Base-by-base conservation (phyloP, 2,329 filamentous ascomycete species). In the Davidsoniella eucalypti region DNA sequence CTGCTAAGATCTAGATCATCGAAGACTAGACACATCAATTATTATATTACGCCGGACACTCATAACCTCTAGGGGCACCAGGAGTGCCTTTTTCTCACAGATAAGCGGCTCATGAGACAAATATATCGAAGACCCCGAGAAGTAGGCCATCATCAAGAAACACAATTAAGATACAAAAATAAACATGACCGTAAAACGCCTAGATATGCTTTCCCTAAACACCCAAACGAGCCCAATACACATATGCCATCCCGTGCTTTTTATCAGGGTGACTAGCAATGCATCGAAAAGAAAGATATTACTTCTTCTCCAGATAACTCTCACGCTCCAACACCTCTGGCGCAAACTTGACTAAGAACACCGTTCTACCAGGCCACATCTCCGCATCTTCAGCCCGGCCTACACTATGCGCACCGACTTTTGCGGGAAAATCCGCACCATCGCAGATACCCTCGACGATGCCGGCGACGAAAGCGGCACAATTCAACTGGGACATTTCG, bases 401-500 rank as follows among this genome's bases (percentile, higher is more conserved):
- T 59, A 83, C 80, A 55, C 79, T 87, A 63, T 98, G 92, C 57
- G 92, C 90, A 53, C 84, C 92, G 17, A 96, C 92, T 55, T 83
- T 80, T 0, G 87, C 90, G 44, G 83, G 80, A 62, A 95, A 95
- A 5, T 84, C 88, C 40, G 85, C 86, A 7, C 87, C 90, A 65
- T 96, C 92, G 65, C 92, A 94, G 9, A 94, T 81, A 18, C 92
- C 92, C 72, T 98, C 92, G 51, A 98, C 81, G 55, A 98, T 84
- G 16, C 92, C 92, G 1, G 92, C 92, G 17, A 94, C 87, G 62
- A 85, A 98, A 8, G 92, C 92, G 16, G 90, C 92, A 65, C 90
- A 95, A 65, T 95, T 96, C 60, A 98, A 73, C 74, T 92, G 85
- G 66, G 77, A 87, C 85, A 98, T 94, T 67, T 98, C 92, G 60